Conservation (phyloP, 2,329 filamentous ascomycete genomes). For the Hypoxylon sp. region DNA sequence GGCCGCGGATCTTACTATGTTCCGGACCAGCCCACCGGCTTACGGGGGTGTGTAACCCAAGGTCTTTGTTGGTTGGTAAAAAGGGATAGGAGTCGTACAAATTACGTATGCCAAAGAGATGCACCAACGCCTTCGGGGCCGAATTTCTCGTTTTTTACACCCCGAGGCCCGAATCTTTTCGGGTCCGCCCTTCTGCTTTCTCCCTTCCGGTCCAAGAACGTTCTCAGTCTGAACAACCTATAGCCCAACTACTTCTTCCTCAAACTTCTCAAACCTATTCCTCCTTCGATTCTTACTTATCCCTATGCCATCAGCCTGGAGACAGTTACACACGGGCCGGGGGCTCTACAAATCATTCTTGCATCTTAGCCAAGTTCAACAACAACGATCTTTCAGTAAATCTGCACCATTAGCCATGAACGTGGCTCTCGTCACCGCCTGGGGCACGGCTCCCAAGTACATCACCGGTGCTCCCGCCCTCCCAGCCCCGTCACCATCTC, state of each 20-base stretch:
- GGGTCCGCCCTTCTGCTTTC: no score
- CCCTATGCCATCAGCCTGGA: conserved; percentile 18
- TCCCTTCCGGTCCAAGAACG: no score
- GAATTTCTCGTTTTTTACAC: conserved; percentile 3
- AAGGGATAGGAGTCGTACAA: not conserved
- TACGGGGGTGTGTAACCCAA: not conserved
- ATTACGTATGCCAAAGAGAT: not conserved
- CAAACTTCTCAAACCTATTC: not conserved
- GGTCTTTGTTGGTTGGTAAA: conserved; percentile 4
- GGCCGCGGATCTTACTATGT: not conserved
- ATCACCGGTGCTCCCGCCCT: conserved; percentile 10
- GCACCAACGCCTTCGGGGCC: not conserved
- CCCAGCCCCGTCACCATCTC: conserved; percentile 20
- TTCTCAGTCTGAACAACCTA: not conserved
- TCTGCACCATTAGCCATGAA: conserved; percentile 20
- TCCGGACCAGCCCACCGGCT: not conserved
- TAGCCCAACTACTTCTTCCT: not conserved
- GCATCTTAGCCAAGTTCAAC: conserved; percentile 6
- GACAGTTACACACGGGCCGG: conserved; percentile 5
- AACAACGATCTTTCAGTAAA: conserved; percentile 6
- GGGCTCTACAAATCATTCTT: conserved; percentile 13
- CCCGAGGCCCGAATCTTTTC: not conserved
- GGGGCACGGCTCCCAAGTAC: conserved; percentile 24
- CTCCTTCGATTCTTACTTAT: not conserved
- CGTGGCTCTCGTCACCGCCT: conserved; percentile 16